These are phyloP conservation scores for Verticillium nonalfalfae DNA, from an alignment of 2,329 filamentous ascomycete species.

Conservation along the genomic window DNA sequence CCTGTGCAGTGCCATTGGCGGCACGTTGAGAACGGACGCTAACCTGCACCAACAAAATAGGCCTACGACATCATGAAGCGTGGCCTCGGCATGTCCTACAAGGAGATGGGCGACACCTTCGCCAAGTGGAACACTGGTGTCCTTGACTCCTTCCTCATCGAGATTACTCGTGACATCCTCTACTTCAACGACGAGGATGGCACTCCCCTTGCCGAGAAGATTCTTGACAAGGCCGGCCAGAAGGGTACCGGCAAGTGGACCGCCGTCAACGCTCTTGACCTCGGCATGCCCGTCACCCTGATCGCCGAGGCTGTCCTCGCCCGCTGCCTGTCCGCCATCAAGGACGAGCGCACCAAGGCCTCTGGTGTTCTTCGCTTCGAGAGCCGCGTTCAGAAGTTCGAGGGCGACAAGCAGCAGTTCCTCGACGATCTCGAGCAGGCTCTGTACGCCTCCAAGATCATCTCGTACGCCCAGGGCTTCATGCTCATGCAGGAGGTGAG, in stretches of 20 bases:
- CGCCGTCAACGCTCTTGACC: conserved; percentile 95
- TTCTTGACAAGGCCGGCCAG: conserved; percentile 95
- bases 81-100: conserved; percentile 78
- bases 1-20: no score
- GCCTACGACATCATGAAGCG: conserved; percentile 99
- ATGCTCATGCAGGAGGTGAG: conserved; percentile 96
- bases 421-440: conserved; percentile 97
- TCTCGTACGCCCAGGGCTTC: conserved; percentile 99
- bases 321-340: conserved; percentile 89
- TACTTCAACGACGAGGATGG: conserved; percentile 97
- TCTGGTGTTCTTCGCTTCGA: conserved; percentile 67
- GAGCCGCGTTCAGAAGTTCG: conserved; percentile 72
- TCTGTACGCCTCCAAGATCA: conserved; percentile 99
- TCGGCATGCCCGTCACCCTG: conserved; percentile 96
- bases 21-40: conserved; percentile 5
- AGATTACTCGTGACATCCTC: conserved; percentile 98
- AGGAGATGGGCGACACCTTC: conserved; percentile 95
- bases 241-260: conserved; percentile 99
- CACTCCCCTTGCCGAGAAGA: conserved; percentile 92
- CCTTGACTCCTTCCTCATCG: conserved; percentile 97
- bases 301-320: conserved; percentile 96
- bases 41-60: conserved; percentile 35
- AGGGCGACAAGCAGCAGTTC: conserved; percentile 88
- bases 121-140: conserved; percentile 98
- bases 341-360: conserved; percentile 84